Evolutionary conservation across 306 rosid species (phyloP).

Genomic region (Acacia confusa): DNA sequence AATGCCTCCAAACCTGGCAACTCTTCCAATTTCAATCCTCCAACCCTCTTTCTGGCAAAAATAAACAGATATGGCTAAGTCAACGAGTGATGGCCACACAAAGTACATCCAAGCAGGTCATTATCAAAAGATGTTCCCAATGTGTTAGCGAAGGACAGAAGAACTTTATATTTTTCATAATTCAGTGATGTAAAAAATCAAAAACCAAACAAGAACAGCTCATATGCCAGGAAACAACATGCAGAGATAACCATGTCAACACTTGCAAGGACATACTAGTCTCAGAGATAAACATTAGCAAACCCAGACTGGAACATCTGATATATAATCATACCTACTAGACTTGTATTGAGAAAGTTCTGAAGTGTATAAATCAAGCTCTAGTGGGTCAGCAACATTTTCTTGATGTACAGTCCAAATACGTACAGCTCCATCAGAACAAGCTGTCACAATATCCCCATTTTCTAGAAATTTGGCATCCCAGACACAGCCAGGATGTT

Average conservation of each 20-base stretch:
- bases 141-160: conserved; percentile 9
- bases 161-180: conserved; percentile 20
- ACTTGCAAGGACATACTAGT: not conserved
- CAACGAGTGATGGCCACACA: conserved; percentile 23
- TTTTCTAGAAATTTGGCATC: conserved; percentile 92
- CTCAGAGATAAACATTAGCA: conserved; percentile 9
- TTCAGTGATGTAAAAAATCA: conserved; percentile 24
- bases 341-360: conserved; percentile 71
- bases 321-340: conserved; percentile 61
- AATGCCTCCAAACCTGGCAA: conserved; percentile 85
- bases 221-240: conserved; percentile 1
- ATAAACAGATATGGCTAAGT: conserved; percentile 24
- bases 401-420: conserved; percentile 74
- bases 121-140: not conserved
- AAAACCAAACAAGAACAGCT: conserved; percentile 25
- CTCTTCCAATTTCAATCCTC: conserved; percentile 91
- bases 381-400: conserved; percentile 66
- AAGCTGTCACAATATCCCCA: conserved; percentile 93
- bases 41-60: conserved; percentile 81
- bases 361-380: conserved; percentile 67
- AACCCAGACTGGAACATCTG: conserved; percentile 24
- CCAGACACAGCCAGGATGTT: conserved; percentile 99
- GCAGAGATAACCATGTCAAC: not conserved
- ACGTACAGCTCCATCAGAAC: conserved; percentile 88
- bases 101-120: not conserved